These are phyloP conservation scores for Amauroascus verrucosus DNA, from an alignment of 2,329 filamentous ascomycete species.

Conservation along the genomic window DNA sequence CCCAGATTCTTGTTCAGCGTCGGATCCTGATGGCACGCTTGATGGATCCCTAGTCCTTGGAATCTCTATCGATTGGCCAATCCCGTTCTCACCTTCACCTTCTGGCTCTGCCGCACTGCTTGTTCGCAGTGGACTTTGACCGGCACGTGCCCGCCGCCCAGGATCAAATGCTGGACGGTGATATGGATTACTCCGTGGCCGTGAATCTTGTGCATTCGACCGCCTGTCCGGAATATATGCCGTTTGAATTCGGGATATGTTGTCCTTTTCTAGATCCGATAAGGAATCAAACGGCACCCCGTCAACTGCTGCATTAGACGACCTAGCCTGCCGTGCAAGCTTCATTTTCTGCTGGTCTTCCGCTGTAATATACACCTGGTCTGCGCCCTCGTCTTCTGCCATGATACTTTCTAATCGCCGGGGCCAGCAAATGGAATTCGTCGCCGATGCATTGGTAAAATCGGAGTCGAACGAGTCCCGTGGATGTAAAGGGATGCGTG, in stretches of 20 bases:
- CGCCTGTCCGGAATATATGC: conserved; percentile 3
- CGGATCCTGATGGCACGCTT: conserved; percentile 1
- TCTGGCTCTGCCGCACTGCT: conserved; percentile 16
- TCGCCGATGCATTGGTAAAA: conserved; percentile 47
- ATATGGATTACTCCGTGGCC: not conserved
- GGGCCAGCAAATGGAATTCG: conserved; percentile 55
- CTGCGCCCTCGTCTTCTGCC: conserved; percentile 51
- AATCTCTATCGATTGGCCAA: not conserved
- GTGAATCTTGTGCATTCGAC: not conserved
- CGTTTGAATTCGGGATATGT: conserved; percentile 3
- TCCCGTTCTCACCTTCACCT: conserved; percentile 16
- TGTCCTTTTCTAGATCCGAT: conserved; percentile 6
- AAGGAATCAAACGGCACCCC: conserved; percentile 5
- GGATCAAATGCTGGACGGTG: conserved; percentile 17
- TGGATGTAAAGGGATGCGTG: conserved; percentile 43
- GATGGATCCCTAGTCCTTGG: not conserved
- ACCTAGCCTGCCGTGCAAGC: conserved; percentile 46
- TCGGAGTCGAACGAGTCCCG: conserved; percentile 59
- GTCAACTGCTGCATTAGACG: not conserved
- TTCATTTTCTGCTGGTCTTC: conserved; percentile 67
- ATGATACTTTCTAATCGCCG: conserved; percentile 65
- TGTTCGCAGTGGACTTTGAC: conserved; percentile 1
- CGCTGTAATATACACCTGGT: conserved; percentile 52
- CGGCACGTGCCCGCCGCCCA: conserved; percentile 14
- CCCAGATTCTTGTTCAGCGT: conserved; percentile 7